Percentiles rank a stretch among this genome's conserved stretches.
phyloP scores from a whole-genome alignment of 2,329 filamentous ascomycete species.

The Xenoacremonium recifei region DNA sequence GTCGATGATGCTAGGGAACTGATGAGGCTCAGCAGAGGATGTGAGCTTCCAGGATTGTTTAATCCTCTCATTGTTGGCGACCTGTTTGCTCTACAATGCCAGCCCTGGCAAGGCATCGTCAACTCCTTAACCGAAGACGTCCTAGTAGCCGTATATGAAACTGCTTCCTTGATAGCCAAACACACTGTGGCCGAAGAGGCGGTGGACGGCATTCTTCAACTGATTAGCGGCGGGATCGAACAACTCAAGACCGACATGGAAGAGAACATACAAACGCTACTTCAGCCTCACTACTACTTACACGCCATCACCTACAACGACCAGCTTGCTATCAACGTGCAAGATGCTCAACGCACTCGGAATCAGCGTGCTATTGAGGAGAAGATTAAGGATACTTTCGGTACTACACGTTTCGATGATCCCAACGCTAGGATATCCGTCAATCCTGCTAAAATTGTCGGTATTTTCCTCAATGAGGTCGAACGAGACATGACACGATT shows the following conservation, averaged over 20 bases:
- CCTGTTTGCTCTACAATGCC: slow-evolving; percentile 55
- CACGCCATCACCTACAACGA: slow-evolving; percentile 55
- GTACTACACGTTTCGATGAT: slow-evolving; percentile 14
- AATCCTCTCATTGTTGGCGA: slow-evolving; percentile 55
- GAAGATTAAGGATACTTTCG: slow-evolving; percentile 15
- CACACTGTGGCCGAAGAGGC: slow-evolving; percentile 40
- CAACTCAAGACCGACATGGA: slow-evolving; percentile 33
- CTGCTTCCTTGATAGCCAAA: slow-evolving; percentile 44
- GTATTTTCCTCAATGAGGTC: slow-evolving; percentile 14
- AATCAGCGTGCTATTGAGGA: slow-evolving; percentile 10
- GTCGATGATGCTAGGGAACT: slow-evolving; percentile 38
- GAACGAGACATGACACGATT: slow-evolving; percentile 32
- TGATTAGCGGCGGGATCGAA: slow-evolving; percentile 32
- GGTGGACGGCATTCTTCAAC: slow-evolving; percentile 37
- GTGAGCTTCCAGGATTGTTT: slow-evolving; percentile 57
- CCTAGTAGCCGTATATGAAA: slow-evolving; percentile 45
- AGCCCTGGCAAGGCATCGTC: slow-evolving; percentile 48
- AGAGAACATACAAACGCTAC: slow-evolving; percentile 42
- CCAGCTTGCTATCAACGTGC: slow-evolving; percentile 40
- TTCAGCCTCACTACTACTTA: slow-evolving; percentile 40
- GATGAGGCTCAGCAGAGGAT: slow-evolving; percentile 42
- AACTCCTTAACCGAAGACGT: slow-evolving; percentile 46
- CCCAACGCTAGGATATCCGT: slow-evolving; percentile 13
- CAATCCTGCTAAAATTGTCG: slow-evolving; percentile 21
- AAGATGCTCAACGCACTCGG: slow-evolving; percentile 24